A percentile compares a stretch with the other conserved stretches of the same genome.
Conservation (phyloP, 1,284 basidiomycete genomes). For the Trichosporon coremiiforme region DNA sequence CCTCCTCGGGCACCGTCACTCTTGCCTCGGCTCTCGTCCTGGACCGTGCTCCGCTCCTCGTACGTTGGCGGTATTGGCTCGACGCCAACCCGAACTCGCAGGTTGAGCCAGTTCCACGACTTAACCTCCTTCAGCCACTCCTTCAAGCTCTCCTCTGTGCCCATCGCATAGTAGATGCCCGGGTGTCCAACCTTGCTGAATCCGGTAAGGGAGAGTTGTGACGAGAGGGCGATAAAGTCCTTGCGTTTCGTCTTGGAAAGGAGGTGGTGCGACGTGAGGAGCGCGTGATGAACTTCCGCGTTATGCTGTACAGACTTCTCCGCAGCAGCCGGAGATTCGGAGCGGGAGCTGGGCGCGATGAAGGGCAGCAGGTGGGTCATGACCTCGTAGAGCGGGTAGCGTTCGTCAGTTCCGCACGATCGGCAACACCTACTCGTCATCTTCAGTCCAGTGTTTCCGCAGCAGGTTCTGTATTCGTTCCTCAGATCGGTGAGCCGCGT, state of each 20-base stretch:
- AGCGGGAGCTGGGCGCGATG: slow-evolving; percentile 48
- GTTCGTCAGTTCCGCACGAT: slow-evolving; percentile 49
- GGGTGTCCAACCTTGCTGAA: slow-evolving; percentile 75
- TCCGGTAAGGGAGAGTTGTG: slow-evolving; percentile 63
- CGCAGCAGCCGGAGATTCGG: background rate
- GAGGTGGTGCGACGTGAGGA: slow-evolving; percentile 73
- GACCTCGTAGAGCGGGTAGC: slow-evolving; percentile 66
- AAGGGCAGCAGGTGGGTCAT: slow-evolving; percentile 65
- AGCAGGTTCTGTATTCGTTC: slow-evolving; percentile 60
- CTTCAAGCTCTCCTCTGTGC: slow-evolving; percentile 61
- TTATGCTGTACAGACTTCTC: background rate
- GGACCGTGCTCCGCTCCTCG: slow-evolving; percentile 54
- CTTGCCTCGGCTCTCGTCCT: slow-evolving; percentile 29
- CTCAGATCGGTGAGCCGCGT: slow-evolving; percentile 56
- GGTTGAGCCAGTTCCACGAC: slow-evolving; percentile 74
- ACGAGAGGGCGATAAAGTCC: slow-evolving; percentile 64
- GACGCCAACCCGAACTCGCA: slow-evolving; percentile 63
- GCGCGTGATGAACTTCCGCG: slow-evolving; percentile 59
- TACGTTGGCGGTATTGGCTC: slow-evolving; percentile 33
- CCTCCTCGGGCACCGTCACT: slow-evolving; percentile 42
- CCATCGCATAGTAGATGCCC: slow-evolving; percentile 70
- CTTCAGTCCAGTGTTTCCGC: slow-evolving; percentile 54
- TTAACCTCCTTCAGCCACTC: slow-evolving; percentile 70
- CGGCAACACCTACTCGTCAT: slow-evolving; percentile 59
- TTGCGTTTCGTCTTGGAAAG: slow-evolving; percentile 69